Evolutionary conservation across 1,284 basidiomycete genomes (phyloP), one percentile per base, ranked within the genome.

Genomic region (Volvariella surrecta): DNA sequence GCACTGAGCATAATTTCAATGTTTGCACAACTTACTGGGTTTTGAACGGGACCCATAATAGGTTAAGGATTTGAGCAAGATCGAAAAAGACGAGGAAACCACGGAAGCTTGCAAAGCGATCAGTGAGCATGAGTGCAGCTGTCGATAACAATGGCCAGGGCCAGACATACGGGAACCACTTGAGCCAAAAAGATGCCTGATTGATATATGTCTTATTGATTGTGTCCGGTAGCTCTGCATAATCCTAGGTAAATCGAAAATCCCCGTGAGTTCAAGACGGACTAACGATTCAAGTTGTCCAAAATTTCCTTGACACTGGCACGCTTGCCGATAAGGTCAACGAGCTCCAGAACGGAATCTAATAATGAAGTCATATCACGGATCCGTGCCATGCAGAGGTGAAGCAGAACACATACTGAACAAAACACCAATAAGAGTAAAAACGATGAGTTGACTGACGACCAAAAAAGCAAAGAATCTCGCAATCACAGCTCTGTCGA

Each of bases 11-110:
- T 32, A 18, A 10, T 24, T 32, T n/a, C 7, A 6, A 20, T 28
- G 21, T 2, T n/a, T 16, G 20, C 19, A 39, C n/a, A 28, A 50
- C 66, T 11, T 45, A 71, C 69, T 58, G 65, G 39, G 88, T 92
- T 63, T 89, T 88, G 64, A 97, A 70, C 30, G 83, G 93, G 16
- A 93, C 78, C 68, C 87, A 79, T 10, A 93, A 56, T 28, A 99
- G 73, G 58, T 96, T 95, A 63, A 97, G 64, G 43, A 98, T 80
- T 62, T 99, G 96, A 3, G 95, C 94, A 35, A 99, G 71, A 60
- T 99, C 96, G 57, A 98, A 98, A 46, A 98, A 67, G 18, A 83
- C 83, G 37, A 97, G 73, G 73, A 96, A 96, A 22, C 93, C 94
- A 56, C 94, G 89, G 28, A 98, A 72, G 2, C 85, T n/a, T 89